phyloP scores from a whole-genome alignment of 2,329 filamentous ascomycete species.

The Grosmannia clavigera region DNA sequence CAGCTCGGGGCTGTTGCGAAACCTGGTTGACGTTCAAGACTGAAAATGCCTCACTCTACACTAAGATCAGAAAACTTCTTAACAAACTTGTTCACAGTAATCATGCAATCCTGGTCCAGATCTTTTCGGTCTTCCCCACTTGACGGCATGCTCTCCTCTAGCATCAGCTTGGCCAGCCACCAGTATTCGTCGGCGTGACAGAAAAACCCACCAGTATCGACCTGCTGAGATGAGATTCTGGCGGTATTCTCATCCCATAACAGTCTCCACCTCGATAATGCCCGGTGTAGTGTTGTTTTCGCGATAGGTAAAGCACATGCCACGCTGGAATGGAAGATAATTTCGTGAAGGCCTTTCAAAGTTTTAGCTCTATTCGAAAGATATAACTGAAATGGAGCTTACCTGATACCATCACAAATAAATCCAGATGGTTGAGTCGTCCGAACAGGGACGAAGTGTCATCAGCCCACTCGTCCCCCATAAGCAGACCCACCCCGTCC shows the following conservation, averaged over 20 bases:
- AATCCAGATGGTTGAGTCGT: neutral
- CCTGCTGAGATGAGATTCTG: neutral
- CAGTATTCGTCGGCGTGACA: neutral
- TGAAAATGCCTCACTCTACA: neutral
- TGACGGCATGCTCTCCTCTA: neutral
- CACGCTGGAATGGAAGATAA: neutral
- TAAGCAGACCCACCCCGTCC: neutral
- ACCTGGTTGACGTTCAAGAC: no score
- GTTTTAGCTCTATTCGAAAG: neutral
- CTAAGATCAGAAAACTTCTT: neutral
- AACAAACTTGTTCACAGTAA: neutral
- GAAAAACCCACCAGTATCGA: neutral
- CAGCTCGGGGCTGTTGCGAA: no score
- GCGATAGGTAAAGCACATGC: neutral
- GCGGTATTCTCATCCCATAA: neutral
- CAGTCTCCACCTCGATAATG: neutral
- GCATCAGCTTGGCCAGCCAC: neutral
- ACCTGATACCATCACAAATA: neutral
- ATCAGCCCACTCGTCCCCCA: neutral
- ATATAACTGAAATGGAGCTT: neutral
- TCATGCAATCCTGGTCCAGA: neutral
- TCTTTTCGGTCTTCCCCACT: no score
- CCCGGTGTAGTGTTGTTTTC: neutral
- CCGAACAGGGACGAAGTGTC: neutral
- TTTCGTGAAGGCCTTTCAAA: neutral